These are phyloP conservation scores for Carex scoparia DNA, from an alignment of 176 grass and related monocot genomes.

Conservation along the genomic window DNA sequence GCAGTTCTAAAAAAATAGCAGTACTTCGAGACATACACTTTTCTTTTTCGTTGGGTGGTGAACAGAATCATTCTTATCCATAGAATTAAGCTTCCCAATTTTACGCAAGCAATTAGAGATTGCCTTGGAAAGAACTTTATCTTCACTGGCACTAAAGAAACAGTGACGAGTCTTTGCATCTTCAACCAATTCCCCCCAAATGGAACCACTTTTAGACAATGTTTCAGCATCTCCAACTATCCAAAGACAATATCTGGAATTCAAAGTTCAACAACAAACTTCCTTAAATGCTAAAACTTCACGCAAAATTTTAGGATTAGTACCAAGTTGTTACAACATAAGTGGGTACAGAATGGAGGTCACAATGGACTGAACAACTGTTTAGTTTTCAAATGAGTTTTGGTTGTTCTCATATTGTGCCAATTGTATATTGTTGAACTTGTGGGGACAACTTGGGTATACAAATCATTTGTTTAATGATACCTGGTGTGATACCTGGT, in stretches of 20 bases:
- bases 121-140: slow-evolving; percentile 25
- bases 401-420: no score
- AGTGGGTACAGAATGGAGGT: no score
- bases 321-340: not conserved
- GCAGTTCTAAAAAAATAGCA: not conserved
- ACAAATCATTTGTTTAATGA: no score
- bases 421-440: no score
- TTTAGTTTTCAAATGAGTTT: no score
- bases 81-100: slow-evolving; percentile 20
- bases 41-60: slow-evolving; percentile 22
- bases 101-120: slow-evolving; percentile 22
- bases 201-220: slow-evolving; percentile 34
- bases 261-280: not conserved
- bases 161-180: slow-evolving; percentile 48
- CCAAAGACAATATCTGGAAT: slow-evolving; percentile 62
- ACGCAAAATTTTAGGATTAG: not conserved
- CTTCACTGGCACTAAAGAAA: slow-evolving; percentile 49
- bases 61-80: slow-evolving; percentile 6
- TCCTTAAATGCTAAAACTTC: not conserved
- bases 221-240: slow-evolving; percentile 55
- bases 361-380: no score
- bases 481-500: no score
- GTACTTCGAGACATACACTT: not conserved
- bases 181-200: slow-evolving; percentile 49
- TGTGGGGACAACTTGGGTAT: no score